Evolutionary conservation across 2,329 filamentous ascomycete genomes (phyloP).

Genomic region (Claviceps sp.): DNA sequence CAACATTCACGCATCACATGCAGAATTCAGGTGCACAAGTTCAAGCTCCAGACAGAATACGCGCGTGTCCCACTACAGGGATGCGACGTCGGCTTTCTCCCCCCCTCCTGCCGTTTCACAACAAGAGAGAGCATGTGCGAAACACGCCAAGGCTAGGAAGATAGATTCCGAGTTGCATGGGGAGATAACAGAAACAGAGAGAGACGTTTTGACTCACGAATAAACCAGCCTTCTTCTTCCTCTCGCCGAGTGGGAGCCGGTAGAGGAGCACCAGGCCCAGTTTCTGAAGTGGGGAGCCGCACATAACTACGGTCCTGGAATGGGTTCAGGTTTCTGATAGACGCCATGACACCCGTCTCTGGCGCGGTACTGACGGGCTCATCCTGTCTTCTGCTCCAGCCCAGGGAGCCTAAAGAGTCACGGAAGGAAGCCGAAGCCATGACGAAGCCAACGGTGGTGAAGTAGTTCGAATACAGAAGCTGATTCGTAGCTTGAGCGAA

Average conservation of each 20-base stretch:
- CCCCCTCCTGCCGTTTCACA: background rate
- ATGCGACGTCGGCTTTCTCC: conserved; percentile 15
- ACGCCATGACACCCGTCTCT: conserved; percentile 63
- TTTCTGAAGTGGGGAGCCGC: conserved; percentile 72
- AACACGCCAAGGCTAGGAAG: conserved; percentile 8
- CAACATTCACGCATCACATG: conserved; percentile 28
- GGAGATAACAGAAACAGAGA: background rate
- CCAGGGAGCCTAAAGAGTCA: conserved; percentile 87
- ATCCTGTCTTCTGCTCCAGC: conserved; percentile 84
- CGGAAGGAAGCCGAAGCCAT: conserved; percentile 88
- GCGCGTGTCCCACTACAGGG: conserved; percentile 35
- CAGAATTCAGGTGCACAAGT: conserved; percentile 20
- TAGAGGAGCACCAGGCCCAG: conserved; percentile 63
- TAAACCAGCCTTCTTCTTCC: conserved; percentile 92
- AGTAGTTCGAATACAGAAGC: background rate
- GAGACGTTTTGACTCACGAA: conserved; percentile 53
- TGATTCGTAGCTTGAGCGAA: background rate
- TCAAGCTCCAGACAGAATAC: conserved; percentile 17
- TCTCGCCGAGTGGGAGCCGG: conserved; percentile 75
- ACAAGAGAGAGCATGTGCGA: conserved; percentile 7
- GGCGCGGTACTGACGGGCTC: conserved; percentile 58
- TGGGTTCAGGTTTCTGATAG: conserved; percentile 74
- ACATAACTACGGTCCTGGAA: conserved; percentile 82
- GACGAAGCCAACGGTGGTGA: conserved; percentile 1
- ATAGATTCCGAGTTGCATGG: background rate